Base-by-base conservation (phyloP, 73 alveolate species). In the Effrenium voratum region DNA sequence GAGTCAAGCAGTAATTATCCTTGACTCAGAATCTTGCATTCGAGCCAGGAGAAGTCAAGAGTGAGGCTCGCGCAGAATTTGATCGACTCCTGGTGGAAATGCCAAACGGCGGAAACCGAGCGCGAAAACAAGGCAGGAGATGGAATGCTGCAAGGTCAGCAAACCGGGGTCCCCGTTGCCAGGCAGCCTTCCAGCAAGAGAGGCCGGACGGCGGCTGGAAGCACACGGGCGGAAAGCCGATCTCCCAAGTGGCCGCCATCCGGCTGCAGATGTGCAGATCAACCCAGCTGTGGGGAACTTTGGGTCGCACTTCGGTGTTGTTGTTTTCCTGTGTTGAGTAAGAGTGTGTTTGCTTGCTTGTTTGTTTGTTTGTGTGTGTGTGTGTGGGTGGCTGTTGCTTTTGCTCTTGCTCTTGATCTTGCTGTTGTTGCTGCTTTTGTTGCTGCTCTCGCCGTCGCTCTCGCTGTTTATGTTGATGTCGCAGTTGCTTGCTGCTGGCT, bases 191-290 rank as follows among this genome's bases (percentile, higher is more conserved):
- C 97, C 97, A 90, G 55, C 97, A 90, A 26, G 97, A 90, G n/a
- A 86, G 97, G n/a, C 97, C 97, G 28, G 97, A 90, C 46, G 97
- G 97, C 30, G 97, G 97, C 8, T 90, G 97, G 97, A 79, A 90
- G 55, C 97, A 90, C 44, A 45, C 55, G 32, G 97, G 97, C 26
- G 97, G 97, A 55, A 66, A 90, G 87, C 75, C 75, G 32, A 44
- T 90, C 84, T 90, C 97, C 2, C 73, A 66, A 38, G 45, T 90
- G 43, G 41, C 81, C 0, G 94, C 38, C n/a, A n/a, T n/a, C n/a
- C n/a, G n/a, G n/a, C n/a, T n/a, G n/a, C n/a, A n/a, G n/a, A n/a
- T n/a, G n/a, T n/a, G n/a, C n/a, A n/a, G n/a, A n/a, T n/a, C n/a
- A n/a, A n/a, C n/a, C n/a, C n/a, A n/a, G n/a, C n/a, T n/a, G n/a